These are phyloP conservation scores for Vaccinium myrtillus DNA, from an alignment of 148 eudicot species.

Conservation along the genomic window DNA sequence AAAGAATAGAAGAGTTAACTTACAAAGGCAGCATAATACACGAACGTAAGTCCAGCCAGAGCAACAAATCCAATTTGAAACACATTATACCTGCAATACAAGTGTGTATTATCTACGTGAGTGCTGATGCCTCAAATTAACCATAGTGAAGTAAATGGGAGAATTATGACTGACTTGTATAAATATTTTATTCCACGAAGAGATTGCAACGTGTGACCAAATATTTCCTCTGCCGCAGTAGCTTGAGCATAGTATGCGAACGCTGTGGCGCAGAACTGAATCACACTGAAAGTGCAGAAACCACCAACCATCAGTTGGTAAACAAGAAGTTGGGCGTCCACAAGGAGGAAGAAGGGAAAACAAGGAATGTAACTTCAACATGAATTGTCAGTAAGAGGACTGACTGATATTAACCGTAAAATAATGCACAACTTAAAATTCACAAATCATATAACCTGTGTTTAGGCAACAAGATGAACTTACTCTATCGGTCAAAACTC, in stretches of 20 bases:
- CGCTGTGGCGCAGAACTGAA: conserved; percentile 94
- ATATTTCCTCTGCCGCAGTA: conserved; percentile 95
- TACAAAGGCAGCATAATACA: conserved; percentile 87
- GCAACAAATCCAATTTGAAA: conserved; percentile 87
- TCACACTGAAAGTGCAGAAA: conserved; percentile 63
- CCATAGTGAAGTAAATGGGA: not conserved
- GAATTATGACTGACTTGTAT: conserved; percentile 66
- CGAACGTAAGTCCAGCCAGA: conserved; percentile 72
- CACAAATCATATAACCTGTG: not conserved
- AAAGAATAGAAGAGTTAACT: conserved; percentile 26
- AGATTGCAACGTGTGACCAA: conserved; percentile 94
- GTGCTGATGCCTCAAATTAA: not conserved
- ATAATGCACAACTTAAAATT: not conserved
- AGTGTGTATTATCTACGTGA: not conserved
- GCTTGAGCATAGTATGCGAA: conserved; percentile 99
- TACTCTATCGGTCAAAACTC: not conserved
- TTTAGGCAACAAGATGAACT: not conserved
- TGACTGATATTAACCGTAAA: not conserved
- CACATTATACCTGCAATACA: conserved; percentile 75
- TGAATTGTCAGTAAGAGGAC: not conserved
- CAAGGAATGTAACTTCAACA: not conserved
- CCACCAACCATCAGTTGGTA: conserved; percentile 20
- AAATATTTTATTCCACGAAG: conserved; percentile 95
- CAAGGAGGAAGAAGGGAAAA: not conserved
- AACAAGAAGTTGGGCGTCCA: not conserved